Evolutionary conservation across 2,329 filamentous ascomycete species (phyloP).

Genomic region (Eutypella sp.): DNA sequence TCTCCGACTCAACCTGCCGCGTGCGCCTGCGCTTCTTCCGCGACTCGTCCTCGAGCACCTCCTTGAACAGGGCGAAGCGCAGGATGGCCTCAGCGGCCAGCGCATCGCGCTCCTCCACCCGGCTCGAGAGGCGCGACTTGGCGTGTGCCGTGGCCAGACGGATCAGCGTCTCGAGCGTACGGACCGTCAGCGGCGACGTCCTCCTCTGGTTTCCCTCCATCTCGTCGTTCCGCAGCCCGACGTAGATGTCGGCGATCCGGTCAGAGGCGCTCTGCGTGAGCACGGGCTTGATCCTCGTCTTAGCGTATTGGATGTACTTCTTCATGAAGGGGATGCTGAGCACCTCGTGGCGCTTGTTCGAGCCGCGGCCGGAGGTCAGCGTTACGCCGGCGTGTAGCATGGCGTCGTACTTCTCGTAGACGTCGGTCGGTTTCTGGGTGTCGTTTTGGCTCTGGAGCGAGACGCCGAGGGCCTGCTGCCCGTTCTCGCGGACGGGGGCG

Average conservation of each 20-base stretch:
- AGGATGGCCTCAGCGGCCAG: slow-evolving; percentile 83
- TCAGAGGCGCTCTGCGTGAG: slow-evolving; percentile 88
- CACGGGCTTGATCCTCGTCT: slow-evolving; percentile 82
- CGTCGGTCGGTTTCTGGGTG: slow-evolving; percentile 72
- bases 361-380: slow-evolving; percentile 66
- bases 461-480: slow-evolving; percentile 78
- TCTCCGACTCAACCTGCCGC: slow-evolving; percentile 49
- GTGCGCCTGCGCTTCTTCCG: slow-evolving; percentile 78
- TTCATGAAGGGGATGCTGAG: slow-evolving; percentile 97
- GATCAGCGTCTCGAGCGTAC: slow-evolving; percentile 96
- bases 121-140: slow-evolving; percentile 80
- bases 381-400: slow-evolving; percentile 94
- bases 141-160: slow-evolving; percentile 94
- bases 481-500: slow-evolving; percentile 85
- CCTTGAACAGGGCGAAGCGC: slow-evolving; percentile 94
- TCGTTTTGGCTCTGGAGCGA: slow-evolving; percentile 74
- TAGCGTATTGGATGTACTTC: slow-evolving; percentile 99
- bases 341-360: slow-evolving; percentile 76
- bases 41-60: slow-evolving; percentile 75
- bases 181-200: slow-evolving; percentile 91
- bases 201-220: slow-evolving; percentile 90
- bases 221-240: slow-evolving; percentile 89
- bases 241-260: slow-evolving; percentile 86
- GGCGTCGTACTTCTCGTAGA: slow-evolving; percentile 93
- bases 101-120: slow-evolving; percentile 87